Percentiles rank a stretch among this genome's conserved stretches.
phyloP scores from a whole-genome alignment of 768 basidiomycete species.

The Boletus subcaerulescens region DNA sequence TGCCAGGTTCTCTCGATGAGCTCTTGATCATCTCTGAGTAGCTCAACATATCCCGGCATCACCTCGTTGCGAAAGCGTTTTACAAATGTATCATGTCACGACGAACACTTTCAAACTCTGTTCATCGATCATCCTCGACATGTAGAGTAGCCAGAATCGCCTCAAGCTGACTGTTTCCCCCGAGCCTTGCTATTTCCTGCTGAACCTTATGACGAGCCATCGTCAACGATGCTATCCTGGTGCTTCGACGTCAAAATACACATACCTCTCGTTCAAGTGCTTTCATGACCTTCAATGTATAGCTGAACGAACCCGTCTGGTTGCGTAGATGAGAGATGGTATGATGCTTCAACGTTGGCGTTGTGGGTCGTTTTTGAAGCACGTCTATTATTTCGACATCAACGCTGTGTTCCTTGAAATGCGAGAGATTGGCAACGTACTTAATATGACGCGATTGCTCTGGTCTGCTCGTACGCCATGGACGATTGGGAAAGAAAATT shows the following conservation, averaged over 20 bases:
- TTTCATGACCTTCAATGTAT: conserved; percentile 69
- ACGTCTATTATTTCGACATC: conserved; percentile 54
- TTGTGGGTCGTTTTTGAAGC: conserved; percentile 85
- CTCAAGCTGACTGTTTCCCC: conserved; percentile 70
- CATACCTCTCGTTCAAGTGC: conserved; percentile 58
- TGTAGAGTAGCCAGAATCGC: conserved; percentile 54
- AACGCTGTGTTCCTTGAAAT: background rate
- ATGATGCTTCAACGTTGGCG: conserved; percentile 78
- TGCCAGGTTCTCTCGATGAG: too few relatives aligned
- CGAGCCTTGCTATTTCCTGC: conserved; percentile 67
- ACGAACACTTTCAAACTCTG: background rate
- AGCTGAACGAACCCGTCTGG: conserved; percentile 80
- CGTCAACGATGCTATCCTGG: background rate
- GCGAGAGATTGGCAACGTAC: conserved; percentile 42
- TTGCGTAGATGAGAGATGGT: conserved; percentile 75
- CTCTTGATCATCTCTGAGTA: too few relatives aligned
- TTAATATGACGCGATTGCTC: conserved; percentile 77
- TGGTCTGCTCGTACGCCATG: conserved; percentile 78
- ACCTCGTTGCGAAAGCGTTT: too few relatives aligned
- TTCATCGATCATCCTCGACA: conserved; percentile 28
- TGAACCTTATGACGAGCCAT: conserved; percentile 34
- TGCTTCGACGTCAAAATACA: background rate
- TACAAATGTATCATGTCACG: too few relatives aligned
- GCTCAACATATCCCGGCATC: too few relatives aligned
- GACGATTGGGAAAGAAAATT: conserved; percentile 78